Base-by-base conservation (phyloP, 495 filamentous ascomycete genomes). In the Hypoxylon trugodes region DNA sequence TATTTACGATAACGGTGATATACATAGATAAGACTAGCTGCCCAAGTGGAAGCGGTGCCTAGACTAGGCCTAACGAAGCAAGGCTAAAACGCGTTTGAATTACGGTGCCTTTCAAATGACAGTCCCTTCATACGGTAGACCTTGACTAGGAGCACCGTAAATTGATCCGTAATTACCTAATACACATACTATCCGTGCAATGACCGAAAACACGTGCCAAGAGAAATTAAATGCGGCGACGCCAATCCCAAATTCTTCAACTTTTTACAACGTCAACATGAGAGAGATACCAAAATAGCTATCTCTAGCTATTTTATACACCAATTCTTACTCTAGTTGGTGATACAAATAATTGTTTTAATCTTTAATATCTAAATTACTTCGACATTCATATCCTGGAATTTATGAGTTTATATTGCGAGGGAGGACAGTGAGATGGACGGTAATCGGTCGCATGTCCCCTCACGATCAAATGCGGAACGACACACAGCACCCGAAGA, bases 131-230 rank as follows among this genome's bases (percentile, higher is more conserved):
- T n/a, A n/a, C n/a, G n/a, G n/a, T n/a, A n/a, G n/a, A n/a, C n/a
- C n/a, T n/a, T n/a, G n/a, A n/a, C n/a, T n/a, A n/a, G n/a, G n/a
- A n/a, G n/a, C n/a, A n/a, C n/a, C n/a, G n/a, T n/a, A n/a, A n/a
- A 46, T 24, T 46, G n/a, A 30, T 10, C 13, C 6, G 25, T 32
- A 6, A 43, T 47, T 47, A 32, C 24, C 9, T 47, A 47, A 47
- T 47, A 8, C 1, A n/a, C n/a, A n/a, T n/a, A n/a, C n/a, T n/a
- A n/a, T 8, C 28, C 5, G 15, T 48, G 41, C n/a, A 62, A 60
- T 66, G 56, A 13, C 16, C 18, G 37, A 12, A 66, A 66, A 66
- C 41, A 55, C 50, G 36, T 56, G 62, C 62, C 62, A 66, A 66
- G 62, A 66, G 48, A 37, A 65, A 65, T 65, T 59, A 54, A 43